A percentile compares a stretch with the other conserved stretches of the same genome.
These are phyloP conservation scores for Macrophomina tecta DNA, from an alignment of 2,329 filamentous ascomycete genomes.

Conservation along the genomic window DNA sequence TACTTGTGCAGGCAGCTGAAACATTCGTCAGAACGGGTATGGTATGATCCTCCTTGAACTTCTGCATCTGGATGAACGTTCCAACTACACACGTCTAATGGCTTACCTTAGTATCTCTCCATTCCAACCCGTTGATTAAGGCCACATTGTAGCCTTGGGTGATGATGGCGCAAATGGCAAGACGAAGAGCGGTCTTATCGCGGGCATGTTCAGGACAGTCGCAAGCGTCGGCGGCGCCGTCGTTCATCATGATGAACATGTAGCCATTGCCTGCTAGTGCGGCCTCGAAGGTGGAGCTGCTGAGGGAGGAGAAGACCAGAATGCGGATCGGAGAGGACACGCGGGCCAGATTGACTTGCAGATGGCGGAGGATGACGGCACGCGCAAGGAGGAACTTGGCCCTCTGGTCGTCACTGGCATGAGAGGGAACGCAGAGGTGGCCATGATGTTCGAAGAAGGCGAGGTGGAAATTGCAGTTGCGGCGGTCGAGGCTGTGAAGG, in stretches of 20 bases:
- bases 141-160: slow-evolving; percentile 65
- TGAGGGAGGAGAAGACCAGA: slow-evolving; percentile 55
- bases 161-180: slow-evolving; percentile 60
- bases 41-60: no score
- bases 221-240: slow-evolving; percentile 55
- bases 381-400: slow-evolving; percentile 68
- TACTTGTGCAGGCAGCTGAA: no score
- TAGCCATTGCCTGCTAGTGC: slow-evolving; percentile 63
- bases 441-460: slow-evolving; percentile 69
- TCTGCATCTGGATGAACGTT: no score
- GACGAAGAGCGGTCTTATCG: slow-evolving; percentile 11
- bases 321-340: slow-evolving; percentile 51
- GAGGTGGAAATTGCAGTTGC: slow-evolving; percentile 74
- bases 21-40: no score
- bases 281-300: slow-evolving; percentile 57
- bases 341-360: slow-evolving; percentile 54
- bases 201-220: background rate
- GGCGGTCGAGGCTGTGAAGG: slow-evolving; percentile 63
- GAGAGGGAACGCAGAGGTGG: slow-evolving; percentile 61
- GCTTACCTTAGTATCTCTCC: slow-evolving; percentile 60
- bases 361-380: slow-evolving; percentile 68
- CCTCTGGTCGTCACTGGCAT: slow-evolving; percentile 39
- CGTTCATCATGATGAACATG: slow-evolving; percentile 73
- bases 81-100: no score
- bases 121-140: slow-evolving; percentile 68